Conservation (phyloP, 768 basidiomycete species). For the Sutorius australiensis region DNA sequence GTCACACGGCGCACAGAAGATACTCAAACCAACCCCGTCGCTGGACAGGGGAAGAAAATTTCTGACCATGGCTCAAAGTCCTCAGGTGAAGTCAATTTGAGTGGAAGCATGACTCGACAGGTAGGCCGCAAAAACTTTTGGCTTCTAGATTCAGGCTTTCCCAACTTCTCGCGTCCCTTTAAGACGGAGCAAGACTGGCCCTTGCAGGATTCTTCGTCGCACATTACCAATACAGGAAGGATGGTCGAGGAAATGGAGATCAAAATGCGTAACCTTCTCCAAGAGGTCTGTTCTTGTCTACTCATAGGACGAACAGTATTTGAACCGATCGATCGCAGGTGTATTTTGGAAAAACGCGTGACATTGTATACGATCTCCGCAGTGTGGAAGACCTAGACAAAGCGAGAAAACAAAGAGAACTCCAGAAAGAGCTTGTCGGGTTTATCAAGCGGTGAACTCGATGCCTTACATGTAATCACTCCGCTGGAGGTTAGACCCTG, state of each 20-base stretch:
- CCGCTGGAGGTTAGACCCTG: neutral
- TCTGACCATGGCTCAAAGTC: conserved; percentile 49
- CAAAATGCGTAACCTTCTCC: conserved; percentile 94
- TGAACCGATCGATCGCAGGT: conserved; percentile 46
- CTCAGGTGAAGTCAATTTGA: conserved; percentile 76
- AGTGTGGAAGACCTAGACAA: conserved; percentile 84
- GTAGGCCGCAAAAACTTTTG: conserved; percentile 41
- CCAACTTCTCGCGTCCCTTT: conserved; percentile 10
- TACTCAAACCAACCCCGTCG: conserved; percentile 7
- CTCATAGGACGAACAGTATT: neutral
- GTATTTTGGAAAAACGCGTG: conserved; percentile 95
- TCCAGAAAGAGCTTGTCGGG: conserved; percentile 89
- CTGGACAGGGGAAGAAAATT: conserved; percentile 33
- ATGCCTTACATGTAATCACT: conserved; percentile 20
- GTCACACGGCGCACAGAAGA: conserved; percentile 47
- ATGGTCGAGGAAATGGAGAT: conserved; percentile 99
- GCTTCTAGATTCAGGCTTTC: conserved; percentile 7
- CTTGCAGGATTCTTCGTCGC: conserved; percentile 72
- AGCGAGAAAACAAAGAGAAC: conserved; percentile 71
- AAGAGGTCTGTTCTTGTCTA: conserved; percentile 53
- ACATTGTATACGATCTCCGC: conserved; percentile 89
- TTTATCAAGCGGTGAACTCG: conserved; percentile 65
- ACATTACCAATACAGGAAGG: conserved; percentile 89
- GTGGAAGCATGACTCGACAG: conserved; percentile 97
- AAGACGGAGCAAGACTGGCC: conserved; percentile 87